Evolutionary conservation across 2,329 filamentous ascomycete genomes (phyloP), one percentile per base, ranked within the genome.

Genomic region (Colletotrichum horii): DNA sequence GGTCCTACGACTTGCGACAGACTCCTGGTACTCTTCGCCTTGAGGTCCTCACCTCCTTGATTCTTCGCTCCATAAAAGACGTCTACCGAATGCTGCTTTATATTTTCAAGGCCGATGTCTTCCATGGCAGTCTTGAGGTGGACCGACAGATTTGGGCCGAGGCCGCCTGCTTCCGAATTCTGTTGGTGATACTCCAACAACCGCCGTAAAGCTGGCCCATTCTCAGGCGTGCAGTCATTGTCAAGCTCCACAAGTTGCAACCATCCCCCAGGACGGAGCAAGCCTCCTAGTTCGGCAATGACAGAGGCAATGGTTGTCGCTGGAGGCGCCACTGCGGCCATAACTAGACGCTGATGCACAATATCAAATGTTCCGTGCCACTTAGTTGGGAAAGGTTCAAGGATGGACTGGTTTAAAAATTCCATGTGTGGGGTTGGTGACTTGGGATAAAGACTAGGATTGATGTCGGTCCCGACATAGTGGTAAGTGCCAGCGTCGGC

Each of bases 391-490:
- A 68, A 74, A 19, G 71, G 24, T 7, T 74, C 38, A n/a, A 38
- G 36, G 38, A 74, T 74, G 28, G 66, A 68, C 56, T 70, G 71
- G 16, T 66, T 67, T 34, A 24, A 58, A n/a, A 75, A 66, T 2
- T 26, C n/a, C 28, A 56, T 43, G 34, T 70, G 30, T 26, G n/a
- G 24, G n/a, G 62, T 67, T 4, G 52, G 62, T 32, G 68, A 65
- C 24, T 65, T 12, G 4, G 72, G 72, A 62, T 61, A 75, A 36
- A 75, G 52, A 28, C 26, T 55, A 7, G 70, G 24, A 55, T 66
- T 68, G 65, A 75, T 60, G 38, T 75, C 72, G 61, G 60, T 71
- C 52, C 72, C 72, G 24, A 71, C 32, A 55, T 71, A 70, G 12
- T 66, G 22, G 52, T 75, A 55, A 24, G 52, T 30, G 43, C 6